These are phyloP conservation scores for Tuber melanosporum DNA, from an alignment of 495 filamentous ascomycete genomes.

Conservation along the genomic window DNA sequence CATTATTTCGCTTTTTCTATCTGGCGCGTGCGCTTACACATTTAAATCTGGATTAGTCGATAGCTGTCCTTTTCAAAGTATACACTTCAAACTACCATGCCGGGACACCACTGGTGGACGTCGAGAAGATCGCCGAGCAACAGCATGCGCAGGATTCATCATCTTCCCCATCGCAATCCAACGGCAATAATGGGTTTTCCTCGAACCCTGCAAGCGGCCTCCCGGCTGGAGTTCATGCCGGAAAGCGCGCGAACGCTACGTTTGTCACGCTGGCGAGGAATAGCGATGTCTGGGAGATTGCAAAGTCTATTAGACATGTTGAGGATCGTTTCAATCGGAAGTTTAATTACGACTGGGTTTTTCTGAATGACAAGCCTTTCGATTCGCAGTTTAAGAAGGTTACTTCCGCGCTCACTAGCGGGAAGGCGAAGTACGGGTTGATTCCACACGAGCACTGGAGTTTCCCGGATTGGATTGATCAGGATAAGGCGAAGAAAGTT, in stretches of 20 bases:
- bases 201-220: slow-evolving; percentile 43
- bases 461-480: slow-evolving; percentile 77
- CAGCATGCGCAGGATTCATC: slow-evolving; percentile 14
- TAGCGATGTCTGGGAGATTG: slow-evolving; percentile 90
- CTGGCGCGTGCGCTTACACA: not conserved
- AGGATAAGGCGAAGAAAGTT: slow-evolving; percentile 72
- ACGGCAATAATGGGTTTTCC: slow-evolving; percentile 9
- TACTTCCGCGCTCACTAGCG: slow-evolving; percentile 80
- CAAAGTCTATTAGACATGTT: slow-evolving; percentile 84
- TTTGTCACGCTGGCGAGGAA: slow-evolving; percentile 95
- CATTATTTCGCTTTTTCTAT: not conserved
- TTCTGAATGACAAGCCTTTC: slow-evolving; percentile 92
- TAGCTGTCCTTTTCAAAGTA: slow-evolving; percentile 41
- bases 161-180: not conserved
- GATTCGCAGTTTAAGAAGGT: slow-evolving; percentile 87
- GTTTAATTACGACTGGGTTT: slow-evolving; percentile 98
- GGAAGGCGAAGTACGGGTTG: slow-evolving; percentile 78
- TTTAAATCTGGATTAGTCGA: slow-evolving; percentile 15
- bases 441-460: slow-evolving; percentile 86
- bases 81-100: slow-evolving; percentile 42
- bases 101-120: slow-evolving; percentile 38
- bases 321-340: slow-evolving; percentile 96
- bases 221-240: slow-evolving; percentile 49
- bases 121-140: slow-evolving; percentile 25
- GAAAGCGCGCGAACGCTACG: slow-evolving; percentile 82